Conservation (phyloP, 2,329 filamentous ascomycete species). For the Cyclaneusma minus region DNA sequence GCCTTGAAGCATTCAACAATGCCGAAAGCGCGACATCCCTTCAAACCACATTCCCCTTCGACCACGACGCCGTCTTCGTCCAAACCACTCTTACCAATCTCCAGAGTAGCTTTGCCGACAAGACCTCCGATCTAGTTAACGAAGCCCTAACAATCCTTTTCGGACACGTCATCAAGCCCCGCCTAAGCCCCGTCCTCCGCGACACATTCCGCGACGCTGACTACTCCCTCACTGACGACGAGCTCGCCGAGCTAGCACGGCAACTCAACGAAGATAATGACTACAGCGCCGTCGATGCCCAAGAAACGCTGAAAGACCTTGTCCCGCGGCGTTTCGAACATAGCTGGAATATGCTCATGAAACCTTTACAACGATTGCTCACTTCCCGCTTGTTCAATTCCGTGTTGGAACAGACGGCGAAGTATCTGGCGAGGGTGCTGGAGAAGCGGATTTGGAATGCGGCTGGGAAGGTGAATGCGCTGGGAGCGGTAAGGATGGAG, state of each 20-base stretch:
- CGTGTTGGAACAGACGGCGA: conserved; percentile 59
- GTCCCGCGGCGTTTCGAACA: conserved; percentile 70
- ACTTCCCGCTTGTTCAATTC: conserved; percentile 61
- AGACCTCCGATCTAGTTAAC: conserved; percentile 65
- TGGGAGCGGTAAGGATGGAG: conserved; percentile 72
- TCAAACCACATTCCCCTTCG: conserved; percentile 62
- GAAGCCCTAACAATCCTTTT: conserved; percentile 81
- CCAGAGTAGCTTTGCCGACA: conserved; percentile 56
- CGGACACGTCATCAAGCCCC: conserved; percentile 71
- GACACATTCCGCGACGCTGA: conserved; percentile 88
- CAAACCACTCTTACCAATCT: conserved; percentile 52
- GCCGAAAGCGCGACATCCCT: conserved; percentile 26
- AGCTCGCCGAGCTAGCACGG: conserved; percentile 38
- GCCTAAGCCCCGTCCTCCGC: conserved; percentile 67
- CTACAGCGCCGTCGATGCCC: conserved; percentile 25
- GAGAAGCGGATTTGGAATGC: conserved; percentile 81
- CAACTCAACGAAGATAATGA: conserved; percentile 35
- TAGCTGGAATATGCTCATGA: conserved; percentile 74
- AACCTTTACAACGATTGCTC: conserved; percentile 71
- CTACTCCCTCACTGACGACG: conserved; percentile 55
- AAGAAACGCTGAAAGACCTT: conserved; percentile 39
- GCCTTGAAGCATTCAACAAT: conserved; percentile 29
- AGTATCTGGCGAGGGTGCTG: conserved; percentile 60
- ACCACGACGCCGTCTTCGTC: conserved; percentile 57
- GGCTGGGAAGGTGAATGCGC: conserved; percentile 57